A percentile compares a stretch with the other conserved stretches of the same genome.
Evolutionary conservation across 805 yeast species (phyloP).

Genomic region (Hermanozyma aechmeae): DNA sequence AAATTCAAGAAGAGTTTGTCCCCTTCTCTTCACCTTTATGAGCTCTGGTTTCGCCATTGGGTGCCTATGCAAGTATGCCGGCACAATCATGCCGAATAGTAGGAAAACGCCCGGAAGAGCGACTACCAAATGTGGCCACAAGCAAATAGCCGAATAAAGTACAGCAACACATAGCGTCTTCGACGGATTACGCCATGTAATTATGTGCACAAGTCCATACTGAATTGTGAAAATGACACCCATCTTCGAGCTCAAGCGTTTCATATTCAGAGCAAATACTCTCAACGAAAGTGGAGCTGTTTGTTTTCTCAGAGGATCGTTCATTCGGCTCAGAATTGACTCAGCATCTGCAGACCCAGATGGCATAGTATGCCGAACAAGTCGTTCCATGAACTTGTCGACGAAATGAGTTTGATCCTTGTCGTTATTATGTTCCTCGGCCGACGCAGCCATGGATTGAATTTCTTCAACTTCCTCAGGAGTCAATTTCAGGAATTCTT

Average conservation of each 20-base stretch:
- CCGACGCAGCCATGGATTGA: slow-evolving; percentile 19
- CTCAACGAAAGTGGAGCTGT: slow-evolving; percentile 52
- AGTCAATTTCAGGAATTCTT: slow-evolving; percentile 6
- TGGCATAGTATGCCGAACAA: slow-evolving; percentile 42
- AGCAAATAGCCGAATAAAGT: slow-evolving; percentile 55
- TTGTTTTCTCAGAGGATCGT: slow-evolving; percentile 34
- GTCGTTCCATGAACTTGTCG: slow-evolving; percentile 46
- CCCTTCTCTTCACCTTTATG: slow-evolving; percentile 37
- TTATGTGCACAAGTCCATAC: slow-evolving; percentile 46
- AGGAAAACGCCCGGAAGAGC: slow-evolving; percentile 53
- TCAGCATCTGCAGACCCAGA: slow-evolving; percentile 40
- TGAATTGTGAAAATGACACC: slow-evolving; percentile 51
- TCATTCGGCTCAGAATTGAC: slow-evolving; percentile 29
- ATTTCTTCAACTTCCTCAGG: slow-evolving; percentile 19
- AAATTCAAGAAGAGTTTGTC: slow-evolving; percentile 43
- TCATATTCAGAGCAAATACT: slow-evolving; percentile 17
- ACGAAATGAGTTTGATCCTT: slow-evolving; percentile 37
- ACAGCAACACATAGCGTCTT: slow-evolving; percentile 54
- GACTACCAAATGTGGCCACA: slow-evolving; percentile 61
- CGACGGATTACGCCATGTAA: slow-evolving; percentile 72
- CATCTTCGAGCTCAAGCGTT: slow-evolving; percentile 16
- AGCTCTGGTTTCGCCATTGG: slow-evolving; percentile 43
- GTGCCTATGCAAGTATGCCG: slow-evolving; percentile 62
- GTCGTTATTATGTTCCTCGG: slow-evolving; percentile 20
- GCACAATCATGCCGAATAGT: slow-evolving; percentile 52